A percentile compares a stretch with the other conserved stretches of the same genome.
These are phyloP conservation scores for Rhizopogon sp. DNA, from an alignment of 768 basidiomycete genomes.

Conservation along the genomic window DNA sequence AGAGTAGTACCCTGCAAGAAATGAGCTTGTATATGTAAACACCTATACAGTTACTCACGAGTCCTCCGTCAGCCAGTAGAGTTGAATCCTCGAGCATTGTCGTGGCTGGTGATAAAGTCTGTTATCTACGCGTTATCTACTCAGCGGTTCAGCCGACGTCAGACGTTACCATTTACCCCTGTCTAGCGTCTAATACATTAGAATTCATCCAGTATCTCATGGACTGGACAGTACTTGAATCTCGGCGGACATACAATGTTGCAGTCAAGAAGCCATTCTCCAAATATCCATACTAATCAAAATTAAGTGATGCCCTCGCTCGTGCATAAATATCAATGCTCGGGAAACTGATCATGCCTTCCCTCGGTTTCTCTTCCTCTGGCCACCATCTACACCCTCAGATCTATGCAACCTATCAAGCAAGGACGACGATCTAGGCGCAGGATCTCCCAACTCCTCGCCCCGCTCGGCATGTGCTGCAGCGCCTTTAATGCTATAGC, in stretches of 20 bases:
- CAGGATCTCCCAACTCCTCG: conserved; percentile 7
- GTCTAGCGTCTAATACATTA: no score
- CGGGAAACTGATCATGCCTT: not conserved
- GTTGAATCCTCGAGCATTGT: not conserved
- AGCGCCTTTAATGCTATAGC: conserved; percentile 52
- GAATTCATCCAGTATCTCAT: no score
- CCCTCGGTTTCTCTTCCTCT: conserved; percentile 22
- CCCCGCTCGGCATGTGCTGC: conserved; percentile 28
- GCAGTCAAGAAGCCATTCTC: no score
- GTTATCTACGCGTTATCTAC: no score
- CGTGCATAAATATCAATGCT: not conserved
- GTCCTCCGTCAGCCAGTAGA: conserved; percentile 36
- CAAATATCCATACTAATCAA: not conserved
- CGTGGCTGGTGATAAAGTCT: not conserved
- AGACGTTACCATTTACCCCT: no score
- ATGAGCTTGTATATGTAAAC: not conserved
- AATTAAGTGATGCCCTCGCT: not conserved
- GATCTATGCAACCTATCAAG: conserved; percentile 30
- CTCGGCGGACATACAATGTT: no score
- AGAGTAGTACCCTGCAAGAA: conserved; percentile 53
- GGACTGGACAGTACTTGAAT: no score
- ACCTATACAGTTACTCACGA: conserved; percentile 28
- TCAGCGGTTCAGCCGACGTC: no score
- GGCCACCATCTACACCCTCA: conserved; percentile 12
- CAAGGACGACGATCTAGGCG: conserved; percentile 20